Evolutionary conservation across 129 eudicot genomes (phyloP).

Genomic region (sunflower (Helianthus annuus)): DNA sequence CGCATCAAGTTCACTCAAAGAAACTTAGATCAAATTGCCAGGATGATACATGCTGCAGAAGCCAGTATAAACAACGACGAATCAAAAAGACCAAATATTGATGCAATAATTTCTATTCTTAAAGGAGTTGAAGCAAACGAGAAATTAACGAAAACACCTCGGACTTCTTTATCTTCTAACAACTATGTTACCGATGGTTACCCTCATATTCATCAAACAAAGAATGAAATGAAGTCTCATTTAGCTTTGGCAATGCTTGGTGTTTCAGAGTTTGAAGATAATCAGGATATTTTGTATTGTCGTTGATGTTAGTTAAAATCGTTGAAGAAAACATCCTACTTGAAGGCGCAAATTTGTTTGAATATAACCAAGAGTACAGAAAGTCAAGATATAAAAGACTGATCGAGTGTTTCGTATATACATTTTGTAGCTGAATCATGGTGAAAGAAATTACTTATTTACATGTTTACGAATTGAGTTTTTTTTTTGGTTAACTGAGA

Average conservation of each 20-base stretch:
- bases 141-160: constrained; percentile 35
- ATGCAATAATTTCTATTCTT: constrained; percentile 50
- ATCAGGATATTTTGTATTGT: constrained; percentile 43
- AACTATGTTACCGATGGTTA: constrained; percentile 38
- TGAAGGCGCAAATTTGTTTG: constrained; percentile 26
- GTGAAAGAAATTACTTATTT: constrained; percentile 23
- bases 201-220: constrained; percentile 54
- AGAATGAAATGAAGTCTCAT: constrained; percentile 75
- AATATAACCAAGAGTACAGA: constrained; percentile 32
- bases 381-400: constrained; percentile 25
- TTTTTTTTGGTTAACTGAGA: too few relatives aligned
- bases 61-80: constrained; percentile 84
- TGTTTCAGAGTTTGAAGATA: constrained; percentile 79
- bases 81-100: constrained; percentile 66
- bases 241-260: constrained; percentile 93
- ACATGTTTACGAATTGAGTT: constrained; percentile 16
- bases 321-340: background rate
- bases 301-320: constrained; percentile 34
- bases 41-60: constrained; percentile 83
- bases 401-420: constrained; percentile 30
- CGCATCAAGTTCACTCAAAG: constrained; percentile 52
- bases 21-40: constrained; percentile 51
- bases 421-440: constrained; percentile 33
- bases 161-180: constrained; percentile 33
- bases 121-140: constrained; percentile 49